Base-by-base conservation (phyloP, 1,139 yeast species). In the Scheffersomyces segobiensis region DNA sequence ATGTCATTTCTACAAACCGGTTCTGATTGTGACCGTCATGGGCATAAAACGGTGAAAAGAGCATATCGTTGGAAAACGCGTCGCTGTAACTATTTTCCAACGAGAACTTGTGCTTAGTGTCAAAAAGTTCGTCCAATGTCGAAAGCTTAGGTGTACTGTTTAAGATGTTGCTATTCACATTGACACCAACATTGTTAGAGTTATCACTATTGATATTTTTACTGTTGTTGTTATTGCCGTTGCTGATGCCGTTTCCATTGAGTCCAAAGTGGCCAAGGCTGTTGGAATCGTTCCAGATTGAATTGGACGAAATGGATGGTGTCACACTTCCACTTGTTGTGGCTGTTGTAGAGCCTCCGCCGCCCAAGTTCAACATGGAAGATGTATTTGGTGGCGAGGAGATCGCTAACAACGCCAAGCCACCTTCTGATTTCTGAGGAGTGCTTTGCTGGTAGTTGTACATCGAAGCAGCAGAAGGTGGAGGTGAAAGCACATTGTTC, bases 281-380 rank as follows among this genome's bases (percentile, higher is more conserved):
- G n/a, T 48, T 48, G 32, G 55, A 52, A 20, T 61, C 60, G 55
- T 59, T 59, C 65, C 65, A 62, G 17, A 60, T 62, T 24, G 65
- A 61, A 17, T 56, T 39, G n/a, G 55, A 54, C 10, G 53, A 42
- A 51, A 57, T 26, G 5, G 63, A 59, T 3, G 65, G 63, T 0
- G 63, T 61, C 8, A 60, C 62, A 14, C 59, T 55, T 10, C 57
- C 59, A 18, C 60, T 60, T 3, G 52, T 42, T 7, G 53, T 32
- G 17, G 50, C 24, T 48, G 50, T 48, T 12, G 50, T 48, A 26
- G 50, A 48, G 14, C 26, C 50, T 20, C 50, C 50, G 14, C 50
- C 50, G 21, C 50, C 50, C 26, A 52, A 32, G 10, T 42, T 26
- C 46, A 52, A 26, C 24, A 52, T 24, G 19, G 42, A 26, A 42